Evolutionary conservation across 225 moss, liverwort and hornwort species (phyloP), one percentile per base, ranked within the genome.

Genomic region (Lunularia cruciata): DNA sequence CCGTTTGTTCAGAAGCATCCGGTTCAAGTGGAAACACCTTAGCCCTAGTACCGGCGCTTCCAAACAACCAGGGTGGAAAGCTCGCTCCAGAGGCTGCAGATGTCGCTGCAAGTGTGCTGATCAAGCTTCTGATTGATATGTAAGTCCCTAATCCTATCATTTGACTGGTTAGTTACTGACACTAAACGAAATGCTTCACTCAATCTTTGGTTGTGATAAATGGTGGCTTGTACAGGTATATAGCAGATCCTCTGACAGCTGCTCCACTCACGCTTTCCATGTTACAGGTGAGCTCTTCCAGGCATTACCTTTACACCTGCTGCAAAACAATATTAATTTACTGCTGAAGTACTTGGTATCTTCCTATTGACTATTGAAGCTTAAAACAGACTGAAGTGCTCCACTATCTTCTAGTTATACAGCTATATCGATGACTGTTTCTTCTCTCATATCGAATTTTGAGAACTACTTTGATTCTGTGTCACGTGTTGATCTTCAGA

Each of bases 41-140:
- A 62, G 84, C 87, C 69, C 76, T 89, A 33, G 82, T 86, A 23
- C 78, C 90, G 62, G 82, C 77, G 31, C 59, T 80, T 20, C 73
- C 84, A 47, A 84, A 83, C 71, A 83, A 86, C 72, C 98, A 98
- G 80, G 68, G 86, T 60, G 89, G 92, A 68, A 93, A 93, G 69
- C 73, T 86, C 78, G 83, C 81, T 5, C 83, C 85, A 60, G 98
- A 98, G 81, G 83, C 89, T 42, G 85, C 91, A 59, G 93, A 98
- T 75, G 89, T 98, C 71, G 98, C 98, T 81, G 98, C 98, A 64
- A 98, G 92, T 84, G 98, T 98, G 27, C 88, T 98, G 33, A 98
- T 98, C 76, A 98, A 98, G 75, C 86, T 98, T 65, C 93, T 98
- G 43, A 98, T 98, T 60, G 92, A 98, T 64, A 98, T 98, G 98